phyloP scores from a whole-genome alignment of 768 basidiomycete genomes.

The Tulasnella sp. region DNA sequence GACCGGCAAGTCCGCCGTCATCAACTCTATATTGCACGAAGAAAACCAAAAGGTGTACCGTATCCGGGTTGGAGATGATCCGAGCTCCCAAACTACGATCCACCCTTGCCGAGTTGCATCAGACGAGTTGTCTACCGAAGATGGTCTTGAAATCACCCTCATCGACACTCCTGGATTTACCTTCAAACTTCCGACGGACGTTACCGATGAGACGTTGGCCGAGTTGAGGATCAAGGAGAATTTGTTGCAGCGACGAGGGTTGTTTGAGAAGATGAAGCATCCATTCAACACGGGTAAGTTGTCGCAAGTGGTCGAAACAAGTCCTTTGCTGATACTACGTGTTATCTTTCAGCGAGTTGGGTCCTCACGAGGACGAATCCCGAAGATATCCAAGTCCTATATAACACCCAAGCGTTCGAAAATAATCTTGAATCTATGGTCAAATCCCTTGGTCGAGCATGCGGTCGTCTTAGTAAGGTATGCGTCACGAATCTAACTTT shows the following conservation, averaged over 20 bases:
- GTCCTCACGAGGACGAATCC: slow-evolving; percentile 55
- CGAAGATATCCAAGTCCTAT: slow-evolving; percentile 84
- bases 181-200: slow-evolving; percentile 30
- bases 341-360: slow-evolving; percentile 39
- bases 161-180: slow-evolving; percentile 86
- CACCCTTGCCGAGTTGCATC: slow-evolving; percentile 45
- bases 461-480: slow-evolving; percentile 70
- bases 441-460: slow-evolving; percentile 59
- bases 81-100: slow-evolving; percentile 59
- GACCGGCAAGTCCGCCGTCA: slow-evolving; percentile 75
- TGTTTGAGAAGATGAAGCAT: slow-evolving; percentile 78
- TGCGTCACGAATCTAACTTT: no score
- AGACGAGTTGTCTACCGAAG: slow-evolving; percentile 32
- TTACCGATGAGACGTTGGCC: slow-evolving; percentile 28
- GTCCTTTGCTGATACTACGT: not conserved
- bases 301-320: not conserved
- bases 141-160: slow-evolving; percentile 40
- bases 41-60: slow-evolving; percentile 46
- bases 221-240: slow-evolving; percentile 50
- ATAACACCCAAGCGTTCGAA: slow-evolving; percentile 69
- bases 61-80: slow-evolving; percentile 35
- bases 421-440: slow-evolving; percentile 66
- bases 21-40: slow-evolving; percentile 61
- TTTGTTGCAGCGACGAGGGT: slow-evolving; percentile 64
- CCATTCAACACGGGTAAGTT: slow-evolving; percentile 53